These are phyloP conservation scores for Beauveria asiatica DNA, from an alignment of 2,329 filamentous ascomycete species.

Conservation along the genomic window DNA sequence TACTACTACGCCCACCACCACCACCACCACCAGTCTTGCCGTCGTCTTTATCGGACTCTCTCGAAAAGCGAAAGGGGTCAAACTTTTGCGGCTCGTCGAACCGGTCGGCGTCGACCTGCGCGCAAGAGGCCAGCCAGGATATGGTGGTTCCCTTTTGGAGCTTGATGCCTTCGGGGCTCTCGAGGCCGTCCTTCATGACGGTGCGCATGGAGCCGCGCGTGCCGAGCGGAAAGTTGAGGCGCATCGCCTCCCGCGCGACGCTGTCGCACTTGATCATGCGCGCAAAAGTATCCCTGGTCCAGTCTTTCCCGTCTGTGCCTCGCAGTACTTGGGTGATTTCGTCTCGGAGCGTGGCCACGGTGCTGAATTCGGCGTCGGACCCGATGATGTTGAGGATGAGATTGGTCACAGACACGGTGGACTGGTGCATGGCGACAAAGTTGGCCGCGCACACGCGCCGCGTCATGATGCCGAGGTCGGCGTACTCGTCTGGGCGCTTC, in stretches of 20 bases:
- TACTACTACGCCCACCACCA: no score
- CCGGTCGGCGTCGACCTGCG: constrained; percentile 21
- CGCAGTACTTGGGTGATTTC: constrained; percentile 26
- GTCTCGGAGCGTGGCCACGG: constrained; percentile 27
- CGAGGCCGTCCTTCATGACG: constrained; percentile 21
- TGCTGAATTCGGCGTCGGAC: constrained; percentile 28
- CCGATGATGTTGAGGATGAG: constrained; percentile 29
- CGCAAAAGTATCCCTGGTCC: constrained; percentile 27
- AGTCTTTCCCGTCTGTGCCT: neutral
- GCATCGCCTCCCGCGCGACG: constrained; percentile 33
- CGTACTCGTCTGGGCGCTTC: constrained; percentile 29
- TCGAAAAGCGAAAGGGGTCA: constrained; percentile 38
- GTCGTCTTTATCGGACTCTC: constrained; percentile 8
- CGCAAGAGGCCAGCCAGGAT: constrained; percentile 24
- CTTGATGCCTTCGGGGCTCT: constrained; percentile 23
- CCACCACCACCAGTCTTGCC: no score
- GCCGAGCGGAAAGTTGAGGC: constrained; percentile 25
- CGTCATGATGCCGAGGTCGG: constrained; percentile 21
- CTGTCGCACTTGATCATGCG: constrained; percentile 33
- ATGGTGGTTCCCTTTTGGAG: constrained; percentile 25
- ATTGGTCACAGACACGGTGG: constrained; percentile 30
- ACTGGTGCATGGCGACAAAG: constrained; percentile 33
- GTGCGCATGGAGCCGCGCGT: constrained; percentile 22
- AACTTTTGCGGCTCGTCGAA: constrained; percentile 31
- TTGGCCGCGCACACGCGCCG: constrained; percentile 25